Evolutionary conservation across 805 yeast genomes (phyloP), one percentile per base, ranked within the genome.

Genomic region (Diddensiella transvaalensis): DNA sequence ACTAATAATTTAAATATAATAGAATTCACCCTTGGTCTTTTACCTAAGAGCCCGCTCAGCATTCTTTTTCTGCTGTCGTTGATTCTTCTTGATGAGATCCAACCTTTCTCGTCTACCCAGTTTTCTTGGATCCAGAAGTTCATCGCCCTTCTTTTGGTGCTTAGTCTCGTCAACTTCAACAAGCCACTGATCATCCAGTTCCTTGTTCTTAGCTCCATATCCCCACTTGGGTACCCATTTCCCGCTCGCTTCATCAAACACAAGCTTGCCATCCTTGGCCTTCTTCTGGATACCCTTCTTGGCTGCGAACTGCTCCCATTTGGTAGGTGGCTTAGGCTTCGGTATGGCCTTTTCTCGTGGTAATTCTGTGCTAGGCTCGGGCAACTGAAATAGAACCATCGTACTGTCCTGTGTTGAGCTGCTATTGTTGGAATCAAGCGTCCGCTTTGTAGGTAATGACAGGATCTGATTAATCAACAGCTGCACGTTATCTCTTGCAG

Each of bases 191-290:
- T 77, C 71, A 61, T 91, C 98, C 58, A 82, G 63, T 47, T 81
- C 79, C 71, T 93, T 91, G 70, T 93, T 93, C 69, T 81, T 80
- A 62, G 98, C 98, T 56, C 85, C 83, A 73, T 85, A 91, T 52
- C 99, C 99, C 99, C 99, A 93, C 69, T 89, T 91, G 60, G 95
- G 91, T 52, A 85, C 96, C 99, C 99, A 93, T 69, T 89, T 90
- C 44, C 91, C 90, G 24, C 79, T 71, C 26, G 78, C 93, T 67
- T 93, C 98, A 67, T 93, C 96, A 60, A 72, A 93, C 1, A 87
- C 88, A 78, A 83, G 74, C 71, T 87, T 93, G 41, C 96, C 96
- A 23, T 86, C 83, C 66, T 84, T 89, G 52, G 86, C 87, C 75
- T 87, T 90, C 70, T 95, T 78, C 69, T 85, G 75, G 66, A 93